These are phyloP conservation scores for Dryas integrifolia DNA, from an alignment of 331 rosid species.

Conservation along the genomic window DNA sequence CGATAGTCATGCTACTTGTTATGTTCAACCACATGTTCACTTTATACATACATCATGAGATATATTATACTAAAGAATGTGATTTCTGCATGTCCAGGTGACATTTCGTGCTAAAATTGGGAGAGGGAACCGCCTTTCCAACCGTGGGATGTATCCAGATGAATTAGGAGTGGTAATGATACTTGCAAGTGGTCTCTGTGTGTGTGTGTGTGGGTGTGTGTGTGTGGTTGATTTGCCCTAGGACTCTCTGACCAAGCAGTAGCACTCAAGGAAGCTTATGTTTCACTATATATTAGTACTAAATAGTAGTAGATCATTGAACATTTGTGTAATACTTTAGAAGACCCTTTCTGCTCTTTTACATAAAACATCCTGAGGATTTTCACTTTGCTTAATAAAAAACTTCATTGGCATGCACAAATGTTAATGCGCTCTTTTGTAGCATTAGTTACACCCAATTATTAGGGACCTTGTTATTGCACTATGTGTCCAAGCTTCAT, in stretches of 20 bases:
- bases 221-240: background rate
- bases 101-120: conserved; percentile 98
- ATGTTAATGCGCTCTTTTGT: background rate
- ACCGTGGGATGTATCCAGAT: conserved; percentile 88
- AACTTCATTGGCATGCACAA: background rate
- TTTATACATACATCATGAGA: background rate
- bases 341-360: background rate
- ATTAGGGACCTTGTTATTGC: background rate
- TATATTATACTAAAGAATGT: conserved; percentile 9
- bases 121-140: conserved; percentile 55
- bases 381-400: background rate
- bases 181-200: background rate
- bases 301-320: background rate
- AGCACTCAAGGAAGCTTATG: background rate
- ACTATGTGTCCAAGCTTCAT: background rate
- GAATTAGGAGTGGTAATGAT: conserved; percentile 97
- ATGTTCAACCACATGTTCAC: conserved; percentile 1
- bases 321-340: background rate
- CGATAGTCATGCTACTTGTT: conserved; percentile 12
- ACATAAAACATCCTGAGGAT: background rate
- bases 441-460: background rate
- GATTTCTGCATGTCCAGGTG: conserved; percentile 47
- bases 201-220: background rate
- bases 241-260: background rate
- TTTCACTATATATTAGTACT: background rate